Percentiles rank a stretch among this genome's conserved stretches.
phyloP scores from a whole-genome alignment of 2,329 filamentous ascomycete genomes.

The Paecilomyces variotii region DNA sequence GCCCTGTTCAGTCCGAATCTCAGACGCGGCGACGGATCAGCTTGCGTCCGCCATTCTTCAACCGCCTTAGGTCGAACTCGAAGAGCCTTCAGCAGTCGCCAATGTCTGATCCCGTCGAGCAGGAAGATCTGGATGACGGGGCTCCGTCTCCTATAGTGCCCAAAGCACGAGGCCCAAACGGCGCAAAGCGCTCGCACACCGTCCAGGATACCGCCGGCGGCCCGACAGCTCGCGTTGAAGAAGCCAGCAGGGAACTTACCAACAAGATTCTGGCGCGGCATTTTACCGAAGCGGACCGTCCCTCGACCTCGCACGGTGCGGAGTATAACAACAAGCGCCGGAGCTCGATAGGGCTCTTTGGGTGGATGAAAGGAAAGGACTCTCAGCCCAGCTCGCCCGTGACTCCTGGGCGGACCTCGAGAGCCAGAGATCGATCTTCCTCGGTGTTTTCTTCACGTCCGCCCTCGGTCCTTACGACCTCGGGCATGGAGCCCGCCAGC shows the following conservation, averaged over 20 bases:
- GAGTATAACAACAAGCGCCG: slow-evolving; percentile 26
- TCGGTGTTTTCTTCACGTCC: neutral
- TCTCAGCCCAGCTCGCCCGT: slow-evolving; percentile 8
- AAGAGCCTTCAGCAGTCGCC: slow-evolving; percentile 20
- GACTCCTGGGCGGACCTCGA: neutral
- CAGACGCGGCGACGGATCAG: slow-evolving; percentile 26
- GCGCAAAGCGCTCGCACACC: slow-evolving; percentile 4
- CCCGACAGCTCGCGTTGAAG: slow-evolving; percentile 7
- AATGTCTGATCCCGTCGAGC: slow-evolving; percentile 16
- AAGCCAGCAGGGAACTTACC: neutral
- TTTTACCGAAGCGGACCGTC: neutral
- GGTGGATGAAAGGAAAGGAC: slow-evolving; percentile 33
- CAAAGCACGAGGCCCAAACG: slow-evolving; percentile 17
- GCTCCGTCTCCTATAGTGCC: slow-evolving; percentile 27
- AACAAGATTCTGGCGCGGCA: neutral
- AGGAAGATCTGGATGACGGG: slow-evolving; percentile 11
- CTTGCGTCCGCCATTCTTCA: slow-evolving; percentile 29
- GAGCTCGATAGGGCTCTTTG: slow-evolving; percentile 29
- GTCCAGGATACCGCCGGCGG: slow-evolving; percentile 9
- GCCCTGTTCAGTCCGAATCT: slow-evolving; percentile 7
- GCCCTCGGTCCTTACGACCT: slow-evolving; percentile 3
- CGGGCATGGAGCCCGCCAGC: slow-evolving; percentile 3
- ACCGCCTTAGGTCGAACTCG: slow-evolving; percentile 14
- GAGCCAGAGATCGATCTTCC: neutral
- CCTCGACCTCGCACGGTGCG: slow-evolving; percentile 17